Evolutionary conservation across 805 yeast species (phyloP), one percentile per base, ranked within the genome.

Genomic region (Grigorovia jiainica): DNA sequence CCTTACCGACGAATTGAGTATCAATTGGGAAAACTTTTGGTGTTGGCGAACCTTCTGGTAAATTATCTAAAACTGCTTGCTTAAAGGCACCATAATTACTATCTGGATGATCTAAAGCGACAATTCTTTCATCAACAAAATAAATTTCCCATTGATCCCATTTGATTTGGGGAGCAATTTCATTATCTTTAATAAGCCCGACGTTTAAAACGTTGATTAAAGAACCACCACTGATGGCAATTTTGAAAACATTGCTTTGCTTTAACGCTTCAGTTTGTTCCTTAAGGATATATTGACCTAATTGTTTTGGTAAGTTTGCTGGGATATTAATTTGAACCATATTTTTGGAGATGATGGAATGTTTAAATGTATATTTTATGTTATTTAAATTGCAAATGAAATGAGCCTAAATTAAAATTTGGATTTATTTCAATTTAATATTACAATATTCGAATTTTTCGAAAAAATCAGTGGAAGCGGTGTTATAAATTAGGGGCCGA

Each of bases 181-280:
- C 66, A 19, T 61, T 42, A 58, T 84, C 73, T 47, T 75, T 76
- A 42, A 87, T 72, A 47, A 87, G 70, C 3, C 87, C 90, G 36
- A 70, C 67, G 45, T 74, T 72, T 33, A 70, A 48, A 2, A 79
- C 86, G 51, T 82, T 79, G 23, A 89, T 86, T 52, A 87, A 71
- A 8, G 95, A 85, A 1, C 97, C 97, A 34, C 97, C 97, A 44
- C 92, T 81, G 38, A 89, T 73, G 10, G 95, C 96, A 46, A 89
- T 70, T 49, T 74, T 76, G 65, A 89, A 89, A 20, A 61, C 58
- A 34, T 66, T 19, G 9, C 35, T 19, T 2, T 45, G 63, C 19
- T 49, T 43, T 42, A 87, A 67, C 3, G 79, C 82, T 34, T 67
- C 63, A 50, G 82, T 68, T 63, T 87, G 96, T 41, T 71, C 59